phyloP scores from a whole-genome alignment of 352 stramenopile species.

The Phytophthora constricta region DNA sequence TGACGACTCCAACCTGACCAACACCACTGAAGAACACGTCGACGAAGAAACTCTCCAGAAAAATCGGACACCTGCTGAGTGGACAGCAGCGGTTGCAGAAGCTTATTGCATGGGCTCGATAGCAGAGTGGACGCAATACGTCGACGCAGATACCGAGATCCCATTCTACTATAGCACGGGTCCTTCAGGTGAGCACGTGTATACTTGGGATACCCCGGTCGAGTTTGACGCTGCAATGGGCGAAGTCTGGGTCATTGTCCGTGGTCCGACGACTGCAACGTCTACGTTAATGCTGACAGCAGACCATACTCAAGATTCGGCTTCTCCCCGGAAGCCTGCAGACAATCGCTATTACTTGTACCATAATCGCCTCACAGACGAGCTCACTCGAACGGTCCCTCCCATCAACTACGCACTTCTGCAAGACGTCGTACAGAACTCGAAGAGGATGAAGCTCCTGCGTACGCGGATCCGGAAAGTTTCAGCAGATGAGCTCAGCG shows the following conservation, averaged over 20 bases:
- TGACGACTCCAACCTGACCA: too few relatives aligned
- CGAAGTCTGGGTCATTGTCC: constrained; percentile 64
- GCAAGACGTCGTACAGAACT: constrained; percentile 78
- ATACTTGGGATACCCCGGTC: constrained; percentile 67
- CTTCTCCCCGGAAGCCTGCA: constrained; percentile 9
- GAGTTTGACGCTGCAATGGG: constrained; percentile 77
- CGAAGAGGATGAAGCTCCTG: constrained; percentile 66
- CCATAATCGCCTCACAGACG: constrained; percentile 61
- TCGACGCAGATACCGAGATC: constrained; percentile 57
- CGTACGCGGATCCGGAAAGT: constrained; percentile 65
- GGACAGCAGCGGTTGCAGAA: constrained; percentile 42
- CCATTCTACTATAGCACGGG: constrained; percentile 53
- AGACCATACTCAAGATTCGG: constrained; percentile 1
- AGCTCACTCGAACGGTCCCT: constrained; percentile 53
- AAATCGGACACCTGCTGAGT: constrained; percentile 47
- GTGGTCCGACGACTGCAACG: constrained; percentile 27
- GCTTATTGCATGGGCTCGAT: constrained; percentile 65
- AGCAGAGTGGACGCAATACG: constrained; percentile 80
- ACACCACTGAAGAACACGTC: not conserved
- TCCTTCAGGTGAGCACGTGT: constrained; percentile 19
- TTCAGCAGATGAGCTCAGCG: constrained; percentile 42
- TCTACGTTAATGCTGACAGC: constrained; percentile 6
- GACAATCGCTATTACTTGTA: constrained; percentile 64
- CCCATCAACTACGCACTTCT: constrained; percentile 64
- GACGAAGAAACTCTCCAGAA: constrained; percentile 22